phyloP scores from a whole-genome alignment of 495 filamentous ascomycete genomes.

The Penicillium parvum region DNA sequence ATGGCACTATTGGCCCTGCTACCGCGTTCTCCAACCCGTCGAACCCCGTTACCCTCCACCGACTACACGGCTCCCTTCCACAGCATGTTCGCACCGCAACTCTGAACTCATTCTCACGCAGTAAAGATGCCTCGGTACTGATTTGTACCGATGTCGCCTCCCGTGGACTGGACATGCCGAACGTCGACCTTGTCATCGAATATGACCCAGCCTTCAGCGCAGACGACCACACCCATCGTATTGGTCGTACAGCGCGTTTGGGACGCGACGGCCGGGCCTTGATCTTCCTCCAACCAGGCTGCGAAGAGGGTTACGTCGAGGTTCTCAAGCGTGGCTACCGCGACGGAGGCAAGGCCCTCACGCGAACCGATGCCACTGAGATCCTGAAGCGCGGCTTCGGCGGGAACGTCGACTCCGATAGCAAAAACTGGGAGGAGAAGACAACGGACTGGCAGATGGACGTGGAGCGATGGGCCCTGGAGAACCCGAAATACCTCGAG shows the following conservation, averaged over 20 bases:
- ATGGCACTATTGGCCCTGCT: conserved; percentile 49
- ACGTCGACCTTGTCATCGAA: conserved; percentile 89
- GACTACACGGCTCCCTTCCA: conserved; percentile 88
- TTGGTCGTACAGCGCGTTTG: conserved; percentile 90
- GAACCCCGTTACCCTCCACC: conserved; percentile 66
- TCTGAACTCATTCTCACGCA: conserved; percentile 66
- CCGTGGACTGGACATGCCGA: conserved; percentile 88
- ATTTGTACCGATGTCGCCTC: conserved; percentile 94
- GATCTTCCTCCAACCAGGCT: conserved; percentile 85
- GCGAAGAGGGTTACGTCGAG: conserved; percentile 83
- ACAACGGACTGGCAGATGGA: conserved; percentile 77
- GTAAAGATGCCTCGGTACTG: conserved; percentile 64
- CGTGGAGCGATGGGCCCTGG: conserved; percentile 65
- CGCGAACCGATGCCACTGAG: conserved; percentile 53
- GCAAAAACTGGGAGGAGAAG: conserved; percentile 58
- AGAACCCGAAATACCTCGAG: conserved; percentile 58
- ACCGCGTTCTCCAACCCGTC: conserved; percentile 46
- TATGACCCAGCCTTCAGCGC: conserved; percentile 90
- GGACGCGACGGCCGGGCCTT: conserved; percentile 82
- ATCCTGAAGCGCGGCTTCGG: conserved; percentile 59
- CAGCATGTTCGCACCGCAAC: conserved; percentile 84
- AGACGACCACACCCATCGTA: conserved; percentile 88
- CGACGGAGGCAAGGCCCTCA: conserved; percentile 51
- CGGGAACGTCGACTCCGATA: conserved; percentile 34
- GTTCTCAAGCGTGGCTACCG: conserved; percentile 58